Percentiles rank a stretch among this genome's conserved stretches.
These are phyloP conservation scores for Trypanosoma caninum DNA, from an alignment of 208 protist species.

Conservation along the genomic window DNA sequence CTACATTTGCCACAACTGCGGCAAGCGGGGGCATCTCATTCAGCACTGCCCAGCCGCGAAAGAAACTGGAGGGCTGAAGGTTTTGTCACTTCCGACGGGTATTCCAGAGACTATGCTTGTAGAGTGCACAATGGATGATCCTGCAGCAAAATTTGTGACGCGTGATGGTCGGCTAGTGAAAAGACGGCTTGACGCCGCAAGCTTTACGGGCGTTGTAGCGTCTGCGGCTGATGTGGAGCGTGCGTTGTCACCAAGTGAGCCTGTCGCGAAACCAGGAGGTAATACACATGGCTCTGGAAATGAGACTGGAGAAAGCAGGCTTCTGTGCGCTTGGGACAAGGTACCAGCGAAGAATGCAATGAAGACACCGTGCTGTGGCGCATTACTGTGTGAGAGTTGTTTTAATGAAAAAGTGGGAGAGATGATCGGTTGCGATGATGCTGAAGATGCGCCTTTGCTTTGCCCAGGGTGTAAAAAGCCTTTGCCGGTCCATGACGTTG, in stretches of 20 bases:
- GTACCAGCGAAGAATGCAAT: constrained; percentile 61
- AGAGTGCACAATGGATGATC: constrained; percentile 86
- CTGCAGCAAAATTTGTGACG: constrained; percentile 86
- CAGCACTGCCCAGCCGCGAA: constrained; percentile 76
- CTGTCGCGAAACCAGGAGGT: background rate
- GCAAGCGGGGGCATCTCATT: constrained; percentile 80
- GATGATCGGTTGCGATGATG: constrained; percentile 34
- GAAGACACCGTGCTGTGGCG: constrained; percentile 62
- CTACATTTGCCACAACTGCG: constrained; percentile 91
- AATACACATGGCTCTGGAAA: constrained; percentile 1
- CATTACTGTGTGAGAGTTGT: constrained; percentile 58
- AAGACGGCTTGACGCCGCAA: constrained; percentile 56
- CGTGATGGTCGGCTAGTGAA: constrained; percentile 76
- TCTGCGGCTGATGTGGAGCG: background rate
- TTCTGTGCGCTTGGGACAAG: constrained; percentile 47
- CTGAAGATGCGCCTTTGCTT: constrained; percentile 28
- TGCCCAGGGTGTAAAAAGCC: constrained; percentile 71
- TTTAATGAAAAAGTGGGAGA: constrained; percentile 57
- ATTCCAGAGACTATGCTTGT: constrained; percentile 87
- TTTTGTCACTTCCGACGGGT: constrained; percentile 72
- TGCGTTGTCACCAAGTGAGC: background rate
- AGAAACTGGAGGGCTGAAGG: constrained; percentile 43
- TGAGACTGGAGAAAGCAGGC: constrained; percentile 3
- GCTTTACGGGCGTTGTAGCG: constrained; percentile 43
- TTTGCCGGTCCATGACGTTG: constrained; percentile 71